These are phyloP conservation scores for Parafenestella ontariensis DNA, from an alignment of 2,329 filamentous ascomycete species.

Conservation along the genomic window DNA sequence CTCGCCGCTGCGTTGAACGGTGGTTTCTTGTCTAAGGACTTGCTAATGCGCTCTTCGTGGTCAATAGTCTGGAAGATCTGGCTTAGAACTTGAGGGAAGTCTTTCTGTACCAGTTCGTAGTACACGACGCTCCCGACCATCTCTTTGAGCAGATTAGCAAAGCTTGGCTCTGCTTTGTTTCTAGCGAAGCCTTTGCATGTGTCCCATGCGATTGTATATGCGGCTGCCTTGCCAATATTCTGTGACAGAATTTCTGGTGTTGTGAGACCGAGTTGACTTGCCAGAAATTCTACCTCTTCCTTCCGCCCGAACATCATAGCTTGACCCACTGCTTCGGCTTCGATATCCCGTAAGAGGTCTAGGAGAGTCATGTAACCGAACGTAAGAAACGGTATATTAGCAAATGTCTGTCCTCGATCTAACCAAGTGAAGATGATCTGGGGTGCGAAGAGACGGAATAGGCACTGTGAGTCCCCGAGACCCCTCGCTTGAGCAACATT, in stretches of 20 bases:
- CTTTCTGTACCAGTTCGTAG: constrained; percentile 66
- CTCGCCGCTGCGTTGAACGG: constrained; percentile 66
- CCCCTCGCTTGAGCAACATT: constrained; percentile 70
- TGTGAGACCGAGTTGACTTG: constrained; percentile 50
- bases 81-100: constrained; percentile 79
- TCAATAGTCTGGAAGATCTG: constrained; percentile 74
- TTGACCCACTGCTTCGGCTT: constrained; percentile 80
- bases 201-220: constrained; percentile 84
- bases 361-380: constrained; percentile 77
- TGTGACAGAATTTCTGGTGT: constrained; percentile 54
- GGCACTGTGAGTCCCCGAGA: constrained; percentile 69
- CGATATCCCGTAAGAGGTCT: constrained; percentile 73
- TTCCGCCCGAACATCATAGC: constrained; percentile 82
- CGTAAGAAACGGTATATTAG: constrained; percentile 78
- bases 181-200: constrained; percentile 56
- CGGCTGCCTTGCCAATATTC: constrained; percentile 79
- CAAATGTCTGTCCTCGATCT: constrained; percentile 61
- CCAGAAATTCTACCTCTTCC: constrained; percentile 66
- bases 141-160: constrained; percentile 72
- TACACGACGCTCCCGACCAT: constrained; percentile 73
- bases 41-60: constrained; percentile 39
- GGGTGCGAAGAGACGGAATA: constrained; percentile 85
- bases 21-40: constrained; percentile 65
- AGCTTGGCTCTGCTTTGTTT: constrained; percentile 57
- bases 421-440: constrained; percentile 94